A percentile compares a stretch with the other conserved stretches of the same genome.
phyloP scores from a whole-genome alignment of 2,329 filamentous ascomycete genomes.

The Colletotrichum spaethianum region DNA sequence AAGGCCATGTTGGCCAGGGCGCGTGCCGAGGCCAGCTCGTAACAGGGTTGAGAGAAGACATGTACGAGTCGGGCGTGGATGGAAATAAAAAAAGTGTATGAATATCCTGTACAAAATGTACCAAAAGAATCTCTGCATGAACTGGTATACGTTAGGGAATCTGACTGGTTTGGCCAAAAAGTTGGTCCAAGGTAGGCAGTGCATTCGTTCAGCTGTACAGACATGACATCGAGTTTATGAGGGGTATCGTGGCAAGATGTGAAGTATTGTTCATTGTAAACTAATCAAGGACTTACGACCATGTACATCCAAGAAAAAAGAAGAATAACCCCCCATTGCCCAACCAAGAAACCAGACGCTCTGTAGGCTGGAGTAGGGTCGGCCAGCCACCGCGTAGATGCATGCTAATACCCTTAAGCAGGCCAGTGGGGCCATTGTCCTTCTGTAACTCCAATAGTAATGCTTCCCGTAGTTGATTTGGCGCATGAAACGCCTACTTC shows the following conservation, averaged over 20 bases:
- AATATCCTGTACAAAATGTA: constrained; percentile 42
- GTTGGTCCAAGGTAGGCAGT: not conserved
- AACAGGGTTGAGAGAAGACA: constrained; percentile 36
- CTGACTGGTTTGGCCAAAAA: not conserved
- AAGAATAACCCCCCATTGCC: not conserved
- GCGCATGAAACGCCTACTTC: constrained; percentile 66
- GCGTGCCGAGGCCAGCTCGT: constrained; percentile 48
- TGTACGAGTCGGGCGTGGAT: not conserved
- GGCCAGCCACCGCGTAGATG: constrained; percentile 12
- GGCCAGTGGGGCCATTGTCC: constrained; percentile 5
- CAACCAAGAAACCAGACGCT: constrained; percentile 20
- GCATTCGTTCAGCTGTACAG: not conserved
- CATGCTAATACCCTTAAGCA: constrained; percentile 14
- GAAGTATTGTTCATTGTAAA: constrained; percentile 22
- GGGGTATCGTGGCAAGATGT: not conserved
- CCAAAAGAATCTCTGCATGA: constrained; percentile 35
- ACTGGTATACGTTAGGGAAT: not conserved
- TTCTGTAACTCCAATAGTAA: constrained; percentile 32
- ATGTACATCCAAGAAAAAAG: constrained; percentile 28
- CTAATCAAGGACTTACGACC: constrained; percentile 13
- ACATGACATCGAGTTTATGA: no score
- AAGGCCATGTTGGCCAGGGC: constrained; percentile 63
- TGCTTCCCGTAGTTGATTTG: constrained; percentile 28
- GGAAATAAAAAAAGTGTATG: constrained; percentile 23
- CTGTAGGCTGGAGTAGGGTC: constrained; percentile 1